These are phyloP conservation scores for Ceratocystis albifundus DNA, from an alignment of 2,329 filamentous ascomycete species.

Conservation along the genomic window DNA sequence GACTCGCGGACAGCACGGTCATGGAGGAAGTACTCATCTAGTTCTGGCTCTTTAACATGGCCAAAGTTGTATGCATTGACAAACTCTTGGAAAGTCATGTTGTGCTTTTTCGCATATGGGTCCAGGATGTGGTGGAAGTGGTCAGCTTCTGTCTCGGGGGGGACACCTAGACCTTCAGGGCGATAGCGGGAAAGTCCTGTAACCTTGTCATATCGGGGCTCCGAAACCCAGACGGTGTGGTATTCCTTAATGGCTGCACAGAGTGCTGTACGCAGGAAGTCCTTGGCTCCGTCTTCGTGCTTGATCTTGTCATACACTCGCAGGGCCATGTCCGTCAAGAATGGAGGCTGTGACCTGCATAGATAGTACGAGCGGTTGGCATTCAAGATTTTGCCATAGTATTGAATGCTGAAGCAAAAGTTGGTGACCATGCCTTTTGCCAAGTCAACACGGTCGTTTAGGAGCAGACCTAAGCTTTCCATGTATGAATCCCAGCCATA, in stretches of 20 bases:
- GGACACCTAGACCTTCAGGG: conserved; percentile 71
- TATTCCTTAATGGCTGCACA: conserved; percentile 96
- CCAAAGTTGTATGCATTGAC: conserved; percentile 78
- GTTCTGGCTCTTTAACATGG: conserved; percentile 65
- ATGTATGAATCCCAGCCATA: conserved; percentile 99
- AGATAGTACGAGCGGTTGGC: conserved; percentile 95
- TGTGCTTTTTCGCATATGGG: conserved; percentile 74
- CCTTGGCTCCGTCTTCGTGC: conserved; percentile 64
- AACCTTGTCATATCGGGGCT: conserved; percentile 63
- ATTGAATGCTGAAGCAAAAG: conserved; percentile 95
- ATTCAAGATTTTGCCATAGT: conserved; percentile 97
- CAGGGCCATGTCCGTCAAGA: conserved; percentile 93
- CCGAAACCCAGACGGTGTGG: conserved; percentile 72
- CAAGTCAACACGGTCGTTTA: conserved; percentile 73
- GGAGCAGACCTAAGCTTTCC: conserved; percentile 80
- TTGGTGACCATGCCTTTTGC: conserved; percentile 92
- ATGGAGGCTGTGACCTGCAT: conserved; percentile 84
- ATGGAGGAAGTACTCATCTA: conserved; percentile 92
- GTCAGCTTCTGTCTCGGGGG: conserved; percentile 77
- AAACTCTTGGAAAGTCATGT: conserved; percentile 72
- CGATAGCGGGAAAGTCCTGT: conserved; percentile 77
- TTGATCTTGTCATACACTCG: conserved; percentile 90
- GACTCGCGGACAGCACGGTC: conserved; percentile 93
- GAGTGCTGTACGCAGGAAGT: conserved; percentile 69
- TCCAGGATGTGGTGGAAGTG: conserved; percentile 76